Percentiles rank a stretch among this genome's conserved stretches.
Conservation (phyloP, 352 stramenopile genomes). For the Pythium insidiosum region DNA sequence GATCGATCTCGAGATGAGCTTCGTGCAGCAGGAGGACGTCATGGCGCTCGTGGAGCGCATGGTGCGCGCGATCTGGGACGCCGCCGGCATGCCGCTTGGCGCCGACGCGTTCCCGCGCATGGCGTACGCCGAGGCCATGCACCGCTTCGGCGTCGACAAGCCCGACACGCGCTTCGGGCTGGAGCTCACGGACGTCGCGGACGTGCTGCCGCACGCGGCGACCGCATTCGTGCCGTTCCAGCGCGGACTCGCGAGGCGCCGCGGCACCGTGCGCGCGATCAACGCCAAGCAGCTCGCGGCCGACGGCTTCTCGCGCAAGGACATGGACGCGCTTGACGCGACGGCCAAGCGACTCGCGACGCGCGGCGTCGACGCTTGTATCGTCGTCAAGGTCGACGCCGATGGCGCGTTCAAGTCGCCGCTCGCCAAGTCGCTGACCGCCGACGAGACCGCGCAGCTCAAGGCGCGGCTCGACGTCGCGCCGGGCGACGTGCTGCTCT, state of each 20-base stretch:
- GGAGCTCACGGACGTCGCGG: conserved; percentile 50
- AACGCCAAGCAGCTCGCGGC: conserved; percentile 54
- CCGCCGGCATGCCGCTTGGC: conserved; percentile 32
- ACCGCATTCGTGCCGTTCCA: conserved; percentile 43
- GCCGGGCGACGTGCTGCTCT: conserved; percentile 62
- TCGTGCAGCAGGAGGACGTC: conserved; percentile 64
- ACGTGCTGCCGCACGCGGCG: conserved; percentile 35
- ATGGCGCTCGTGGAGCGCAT: conserved; percentile 71
- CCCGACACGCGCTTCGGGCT: conserved; percentile 76
- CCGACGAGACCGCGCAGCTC: conserved; percentile 34
- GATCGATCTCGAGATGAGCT: conserved; percentile 89
- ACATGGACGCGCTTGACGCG: conserved; percentile 53
- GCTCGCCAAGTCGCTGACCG: conserved; percentile 48
- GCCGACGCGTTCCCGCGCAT: conserved; percentile 48
- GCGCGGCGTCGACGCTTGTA: conserved; percentile 20
- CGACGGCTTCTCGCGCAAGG: conserved; percentile 62
- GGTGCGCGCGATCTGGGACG: conserved; percentile 56
- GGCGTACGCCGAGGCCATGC: conserved; percentile 68
- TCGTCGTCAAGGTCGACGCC: conserved; percentile 56
- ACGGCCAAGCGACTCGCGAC: conserved; percentile 37
- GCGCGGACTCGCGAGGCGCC: conserved; percentile 12
- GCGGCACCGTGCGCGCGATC: conserved; percentile 46
- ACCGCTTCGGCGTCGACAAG: conserved; percentile 80
- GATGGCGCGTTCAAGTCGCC: conserved; percentile 67
- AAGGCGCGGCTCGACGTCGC: conserved; percentile 39